Conservation (phyloP, 805 yeast species). For the Kodamaea nitidulidarum region DNA sequence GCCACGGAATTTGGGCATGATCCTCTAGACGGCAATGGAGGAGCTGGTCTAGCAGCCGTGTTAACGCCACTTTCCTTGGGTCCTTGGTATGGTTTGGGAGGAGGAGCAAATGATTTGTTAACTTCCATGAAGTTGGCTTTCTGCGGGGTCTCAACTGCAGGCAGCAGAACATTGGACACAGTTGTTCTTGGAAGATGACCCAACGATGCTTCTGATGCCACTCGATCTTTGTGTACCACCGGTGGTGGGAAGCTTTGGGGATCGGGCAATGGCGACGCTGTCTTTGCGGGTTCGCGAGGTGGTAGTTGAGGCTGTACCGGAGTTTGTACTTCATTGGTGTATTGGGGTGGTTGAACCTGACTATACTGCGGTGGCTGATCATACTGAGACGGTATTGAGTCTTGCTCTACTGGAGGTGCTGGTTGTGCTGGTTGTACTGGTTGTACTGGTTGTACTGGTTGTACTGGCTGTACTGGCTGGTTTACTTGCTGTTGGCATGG, state of each 20-base stretch:
- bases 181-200: background rate
- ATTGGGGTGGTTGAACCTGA: background rate
- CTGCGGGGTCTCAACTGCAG: conserved; percentile 8
- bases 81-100: conserved; percentile 34
- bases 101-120: conserved; percentile 42
- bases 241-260: conserved; percentile 40
- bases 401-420: background rate
- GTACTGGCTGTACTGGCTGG: conserved; percentile 7
- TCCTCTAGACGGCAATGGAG: no score
- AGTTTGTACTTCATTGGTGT: no score
- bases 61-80: no score
- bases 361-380: conserved; percentile 12
- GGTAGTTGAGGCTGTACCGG: no score
- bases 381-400: conserved; percentile 12
- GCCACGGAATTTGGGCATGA: no score
- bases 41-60: no score
- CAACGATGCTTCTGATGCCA: no score
- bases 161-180: no score
- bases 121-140: conserved; percentile 22
- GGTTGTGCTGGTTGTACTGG: background rate
- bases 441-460: conserved; percentile 1
- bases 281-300: conserved; percentile 6
- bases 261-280: conserved; percentile 27
- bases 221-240: conserved; percentile 33
- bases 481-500: conserved; percentile 8